phyloP scores from a whole-genome alignment of 805 yeast species.

The Wickerhamomyces chambardii region DNA sequence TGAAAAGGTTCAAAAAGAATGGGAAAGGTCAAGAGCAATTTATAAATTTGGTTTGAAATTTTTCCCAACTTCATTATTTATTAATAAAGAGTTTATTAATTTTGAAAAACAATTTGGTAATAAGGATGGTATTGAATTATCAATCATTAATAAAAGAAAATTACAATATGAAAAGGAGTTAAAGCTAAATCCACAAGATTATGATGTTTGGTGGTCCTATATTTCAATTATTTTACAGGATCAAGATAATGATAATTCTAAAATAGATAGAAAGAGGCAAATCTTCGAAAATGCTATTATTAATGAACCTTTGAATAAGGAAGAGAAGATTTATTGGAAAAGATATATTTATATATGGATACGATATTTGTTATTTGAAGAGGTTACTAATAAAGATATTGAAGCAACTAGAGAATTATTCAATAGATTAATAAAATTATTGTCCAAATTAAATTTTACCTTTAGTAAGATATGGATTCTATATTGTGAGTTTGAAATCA shows the following conservation, averaged over 20 bases:
- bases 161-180: constrained; percentile 43
- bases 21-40: constrained; percentile 54
- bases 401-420: constrained; percentile 43
- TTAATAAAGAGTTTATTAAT: constrained; percentile 35
- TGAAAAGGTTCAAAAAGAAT: constrained; percentile 55
- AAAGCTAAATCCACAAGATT: constrained; percentile 40
- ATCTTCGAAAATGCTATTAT: constrained; percentile 35
- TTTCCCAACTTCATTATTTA: constrained; percentile 26
- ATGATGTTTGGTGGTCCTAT: constrained; percentile 81
- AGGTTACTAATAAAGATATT: constrained; percentile 34
- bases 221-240: constrained; percentile 34
- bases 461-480: constrained; percentile 70
- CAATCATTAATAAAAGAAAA: constrained; percentile 45
- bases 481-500: constrained; percentile 63
- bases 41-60: constrained; percentile 40
- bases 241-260: constrained; percentile 23
- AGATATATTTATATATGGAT: constrained; percentile 68
- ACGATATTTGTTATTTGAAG: constrained; percentile 53
- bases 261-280: no score
- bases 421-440: constrained; percentile 32
- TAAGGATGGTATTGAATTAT: constrained; percentile 39
- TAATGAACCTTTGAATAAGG: constrained; percentile 23
- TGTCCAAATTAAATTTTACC: constrained; percentile 55
- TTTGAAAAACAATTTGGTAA: constrained; percentile 65
- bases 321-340: constrained; percentile 44